Percentiles rank a stretch among this genome's conserved stretches.
phyloP scores from a whole-genome alignment of 1,284 basidiomycete genomes.

The Sanghuangporus weigelae region DNA sequence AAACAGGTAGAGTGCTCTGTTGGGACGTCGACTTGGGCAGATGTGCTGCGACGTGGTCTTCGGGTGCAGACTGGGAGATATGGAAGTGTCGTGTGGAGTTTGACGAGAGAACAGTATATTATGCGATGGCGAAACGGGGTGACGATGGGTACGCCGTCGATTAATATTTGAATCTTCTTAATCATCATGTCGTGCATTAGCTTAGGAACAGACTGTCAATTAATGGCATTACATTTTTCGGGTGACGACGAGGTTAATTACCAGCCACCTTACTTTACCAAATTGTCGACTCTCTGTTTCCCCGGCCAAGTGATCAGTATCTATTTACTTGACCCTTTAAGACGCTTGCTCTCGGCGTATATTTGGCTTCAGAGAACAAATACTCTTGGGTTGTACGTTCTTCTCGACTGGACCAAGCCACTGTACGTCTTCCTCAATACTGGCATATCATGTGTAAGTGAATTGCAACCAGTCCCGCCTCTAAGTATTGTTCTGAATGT shows the following conservation, averaged over 20 bases:
- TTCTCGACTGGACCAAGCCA: slow-evolving; percentile 59
- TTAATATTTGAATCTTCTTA: not conserved
- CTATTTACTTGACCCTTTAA: slow-evolving; percentile 62
- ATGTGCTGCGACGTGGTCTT: slow-evolving; percentile 62
- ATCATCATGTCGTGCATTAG: not conserved
- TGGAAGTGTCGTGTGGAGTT: slow-evolving; percentile 77
- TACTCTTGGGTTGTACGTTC: slow-evolving; percentile 54
- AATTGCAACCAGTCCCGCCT: not conserved
- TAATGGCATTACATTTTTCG: slow-evolving; percentile 16
- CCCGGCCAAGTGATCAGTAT: slow-evolving; percentile 70
- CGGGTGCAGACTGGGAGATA: slow-evolving; percentile 59
- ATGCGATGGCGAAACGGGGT: slow-evolving; percentile 62
- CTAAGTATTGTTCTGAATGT: not conserved
- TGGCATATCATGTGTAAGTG: slow-evolving; percentile 62
- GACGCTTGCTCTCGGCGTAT: slow-evolving; percentile 58
- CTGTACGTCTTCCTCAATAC: slow-evolving; percentile 69
- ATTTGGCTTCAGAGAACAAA: slow-evolving; percentile 48
- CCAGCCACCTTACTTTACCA: slow-evolving; percentile 40
- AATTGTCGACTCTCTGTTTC: slow-evolving; percentile 55
- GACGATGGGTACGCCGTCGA: slow-evolving; percentile 33
- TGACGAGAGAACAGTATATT: slow-evolving; percentile 62
- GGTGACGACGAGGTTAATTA: slow-evolving; percentile 15
- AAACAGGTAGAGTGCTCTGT: slow-evolving; percentile 68
- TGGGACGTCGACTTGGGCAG: slow-evolving; percentile 61
- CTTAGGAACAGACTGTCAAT: slow-evolving; percentile 15